Conservation (phyloP, 2,329 filamentous ascomycete species). For the Phyllosticta citribraziliensis region DNA sequence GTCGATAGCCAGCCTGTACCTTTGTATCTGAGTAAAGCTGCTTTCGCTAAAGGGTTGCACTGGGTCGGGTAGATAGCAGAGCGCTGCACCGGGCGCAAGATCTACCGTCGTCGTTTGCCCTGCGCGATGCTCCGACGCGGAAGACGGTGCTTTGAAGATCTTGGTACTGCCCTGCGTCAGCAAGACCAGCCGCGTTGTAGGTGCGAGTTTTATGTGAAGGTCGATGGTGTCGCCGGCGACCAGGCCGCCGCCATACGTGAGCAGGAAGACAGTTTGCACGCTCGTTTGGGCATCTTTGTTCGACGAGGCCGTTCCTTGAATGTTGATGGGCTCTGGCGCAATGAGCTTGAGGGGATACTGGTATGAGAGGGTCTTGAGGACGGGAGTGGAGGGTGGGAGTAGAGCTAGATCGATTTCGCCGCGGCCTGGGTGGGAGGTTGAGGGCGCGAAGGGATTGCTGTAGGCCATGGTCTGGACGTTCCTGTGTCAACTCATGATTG, state of each 20-base stretch:
- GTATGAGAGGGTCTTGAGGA: constrained; percentile 67
- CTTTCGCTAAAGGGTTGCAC: constrained; percentile 83
- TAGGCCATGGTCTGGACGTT: background rate
- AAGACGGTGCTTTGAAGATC: constrained; percentile 58
- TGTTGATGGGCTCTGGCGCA: constrained; percentile 57
- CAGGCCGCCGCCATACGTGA: constrained; percentile 90
- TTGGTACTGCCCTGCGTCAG: constrained; percentile 76
- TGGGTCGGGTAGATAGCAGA: constrained; percentile 73
- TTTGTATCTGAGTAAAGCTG: constrained; percentile 74
- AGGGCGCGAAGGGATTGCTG: constrained; percentile 64
- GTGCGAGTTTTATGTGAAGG: constrained; percentile 57
- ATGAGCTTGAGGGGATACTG: constrained; percentile 95
- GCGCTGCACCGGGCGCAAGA: constrained; percentile 39
- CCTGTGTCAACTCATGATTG: background rate
- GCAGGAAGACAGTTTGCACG: constrained; percentile 68
- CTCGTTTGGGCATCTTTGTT: background rate
- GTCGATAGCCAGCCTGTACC: constrained; percentile 45
- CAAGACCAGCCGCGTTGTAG: constrained; percentile 53
- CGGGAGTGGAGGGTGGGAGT: constrained; percentile 61
- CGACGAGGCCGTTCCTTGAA: constrained; percentile 15
- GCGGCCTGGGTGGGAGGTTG: constrained; percentile 64
- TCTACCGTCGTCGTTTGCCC: constrained; percentile 41
- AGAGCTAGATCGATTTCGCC: constrained; percentile 66
- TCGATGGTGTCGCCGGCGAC: constrained; percentile 78
- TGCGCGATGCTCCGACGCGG: constrained; percentile 24